Conservation (phyloP, 2,329 filamentous ascomycete species). For the Bipolaris oryzae region DNA sequence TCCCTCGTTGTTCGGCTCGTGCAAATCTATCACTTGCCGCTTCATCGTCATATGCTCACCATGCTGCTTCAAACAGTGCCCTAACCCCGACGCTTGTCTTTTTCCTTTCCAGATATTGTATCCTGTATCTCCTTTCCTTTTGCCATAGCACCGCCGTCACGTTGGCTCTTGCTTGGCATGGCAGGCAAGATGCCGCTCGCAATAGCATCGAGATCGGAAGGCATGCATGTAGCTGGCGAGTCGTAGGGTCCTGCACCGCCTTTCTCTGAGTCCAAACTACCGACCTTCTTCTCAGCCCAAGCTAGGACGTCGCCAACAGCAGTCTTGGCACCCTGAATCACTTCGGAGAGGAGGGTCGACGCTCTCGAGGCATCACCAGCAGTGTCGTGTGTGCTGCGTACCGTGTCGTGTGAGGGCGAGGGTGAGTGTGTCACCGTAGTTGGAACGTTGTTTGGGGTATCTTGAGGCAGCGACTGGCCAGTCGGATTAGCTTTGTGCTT, state of each 20-base stretch:
- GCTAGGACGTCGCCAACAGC: conserved; percentile 28
- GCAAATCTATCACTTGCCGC: not conserved
- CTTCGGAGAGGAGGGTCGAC: conserved; percentile 23
- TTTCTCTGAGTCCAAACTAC: conserved; percentile 26
- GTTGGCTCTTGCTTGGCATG: conserved; percentile 12
- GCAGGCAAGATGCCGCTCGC: conserved; percentile 37
- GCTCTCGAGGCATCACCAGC: conserved; percentile 19
- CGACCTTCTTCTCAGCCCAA: conserved; percentile 38
- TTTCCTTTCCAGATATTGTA: not conserved
- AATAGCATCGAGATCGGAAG: conserved; percentile 44
- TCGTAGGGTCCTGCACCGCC: conserved; percentile 41
- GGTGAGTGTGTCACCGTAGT: conserved; percentile 7
- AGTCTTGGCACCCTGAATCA: conserved; percentile 26
- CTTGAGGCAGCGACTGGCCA: not conserved
- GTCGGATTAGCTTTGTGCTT: not conserved
- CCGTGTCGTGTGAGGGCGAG: conserved; percentile 15
- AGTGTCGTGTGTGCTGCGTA: conserved; percentile 13
- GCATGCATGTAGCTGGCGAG: conserved; percentile 39
- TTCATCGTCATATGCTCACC: not conserved
- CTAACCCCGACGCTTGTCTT: not conserved
- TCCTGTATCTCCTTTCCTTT: not conserved
- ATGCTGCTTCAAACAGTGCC: not conserved
- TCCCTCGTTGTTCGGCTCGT: not conserved
- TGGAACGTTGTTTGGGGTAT: not conserved
- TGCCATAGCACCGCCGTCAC: not conserved